Base-by-base conservation (phyloP, 2,329 filamentous ascomycete species). In the Fusarium pseudoanthophilum region DNA sequence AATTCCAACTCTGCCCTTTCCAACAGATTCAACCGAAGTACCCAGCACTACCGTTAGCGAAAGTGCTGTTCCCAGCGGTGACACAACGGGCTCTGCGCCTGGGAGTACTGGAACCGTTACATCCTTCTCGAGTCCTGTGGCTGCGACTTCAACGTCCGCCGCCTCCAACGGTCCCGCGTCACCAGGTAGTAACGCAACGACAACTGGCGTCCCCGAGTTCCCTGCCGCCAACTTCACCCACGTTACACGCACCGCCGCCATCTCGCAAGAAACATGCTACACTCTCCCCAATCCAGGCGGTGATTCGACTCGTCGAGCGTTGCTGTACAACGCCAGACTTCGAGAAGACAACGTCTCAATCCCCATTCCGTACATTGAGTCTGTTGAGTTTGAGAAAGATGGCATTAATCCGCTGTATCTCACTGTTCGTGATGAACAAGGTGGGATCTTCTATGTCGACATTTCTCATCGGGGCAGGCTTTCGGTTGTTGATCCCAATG, bases 341-440 rank as follows among this genome's bases (percentile, higher is more conserved):
- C 78, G 69, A 15, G 79, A 80, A 52, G 66, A 69, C 4, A 81
- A 82, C 36, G 66, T 75, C 21, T 76, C 79, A 1, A 79, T 83
- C 11, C 80, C 81, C 2, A 76, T 78, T 28, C 81, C 82, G 0
- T 84, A 82, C 51, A 79, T 84, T 7, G 81, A 84, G 55, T 80
- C 82, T 0, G 76, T 84, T 28, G 78, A 79, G 46, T 80, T 83
- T 52, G 77, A 80, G 28, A 73, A 70, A 7, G 75, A 79, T 21
- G 80, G 79, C 2, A 61, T 82, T 4, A 71, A 78, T 7, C 81
- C 82, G 0, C 55, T 83, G 4, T 83, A 79, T 48, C 56, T 84
- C 18, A 80, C 81, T 0, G 63, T 83, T 8, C 68, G 79, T 1
- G 80, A 84, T 55, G 72, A 73, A 6, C 60, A 69, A 11, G 75